Conservation (phyloP, 192 early-diverging fungal genomes). For the Tieghemiomyces parasiticus region DNA sequence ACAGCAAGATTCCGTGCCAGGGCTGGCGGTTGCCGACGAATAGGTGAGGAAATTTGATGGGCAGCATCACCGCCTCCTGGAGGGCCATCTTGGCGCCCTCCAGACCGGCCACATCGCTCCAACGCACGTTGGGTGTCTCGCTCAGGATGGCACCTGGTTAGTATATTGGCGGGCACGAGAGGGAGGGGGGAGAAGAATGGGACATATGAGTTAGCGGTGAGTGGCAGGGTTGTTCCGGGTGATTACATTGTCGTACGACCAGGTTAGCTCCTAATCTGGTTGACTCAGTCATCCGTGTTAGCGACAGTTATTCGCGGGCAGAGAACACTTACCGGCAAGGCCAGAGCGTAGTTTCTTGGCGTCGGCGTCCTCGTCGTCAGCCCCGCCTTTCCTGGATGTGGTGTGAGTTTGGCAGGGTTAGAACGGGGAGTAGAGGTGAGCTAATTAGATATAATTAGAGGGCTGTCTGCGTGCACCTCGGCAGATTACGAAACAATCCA, state of each 20-base stretch:
- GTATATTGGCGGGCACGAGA: no score
- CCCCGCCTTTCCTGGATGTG: no score
- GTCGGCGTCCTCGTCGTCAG: constrained; percentile 53
- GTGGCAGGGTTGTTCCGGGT: no score
- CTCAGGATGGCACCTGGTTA: constrained; percentile 65
- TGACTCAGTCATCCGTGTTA: neutral
- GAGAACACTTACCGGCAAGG: constrained; percentile 25
- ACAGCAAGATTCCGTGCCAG: constrained; percentile 93
- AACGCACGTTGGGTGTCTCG: constrained; percentile 93
- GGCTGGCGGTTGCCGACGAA: constrained; percentile 92
- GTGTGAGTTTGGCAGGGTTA: no score
- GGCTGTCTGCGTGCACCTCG: no score
- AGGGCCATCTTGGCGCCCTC: constrained; percentile 91
- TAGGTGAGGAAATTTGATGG: constrained; percentile 92
- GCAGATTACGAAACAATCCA: no score
- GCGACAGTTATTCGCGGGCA: neutral
- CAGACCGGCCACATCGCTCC: constrained; percentile 95
- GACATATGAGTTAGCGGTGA: no score
- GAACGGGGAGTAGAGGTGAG: no score
- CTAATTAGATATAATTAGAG: no score
- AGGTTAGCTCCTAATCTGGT: neutral
- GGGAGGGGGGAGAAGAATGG: neutral
- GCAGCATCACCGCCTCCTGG: constrained; percentile 97
- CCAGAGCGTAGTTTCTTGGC: constrained; percentile 59
- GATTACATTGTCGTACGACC: no score